Conservation (phyloP, 306 rosid species). For the Biancaea sappan region DNA sequence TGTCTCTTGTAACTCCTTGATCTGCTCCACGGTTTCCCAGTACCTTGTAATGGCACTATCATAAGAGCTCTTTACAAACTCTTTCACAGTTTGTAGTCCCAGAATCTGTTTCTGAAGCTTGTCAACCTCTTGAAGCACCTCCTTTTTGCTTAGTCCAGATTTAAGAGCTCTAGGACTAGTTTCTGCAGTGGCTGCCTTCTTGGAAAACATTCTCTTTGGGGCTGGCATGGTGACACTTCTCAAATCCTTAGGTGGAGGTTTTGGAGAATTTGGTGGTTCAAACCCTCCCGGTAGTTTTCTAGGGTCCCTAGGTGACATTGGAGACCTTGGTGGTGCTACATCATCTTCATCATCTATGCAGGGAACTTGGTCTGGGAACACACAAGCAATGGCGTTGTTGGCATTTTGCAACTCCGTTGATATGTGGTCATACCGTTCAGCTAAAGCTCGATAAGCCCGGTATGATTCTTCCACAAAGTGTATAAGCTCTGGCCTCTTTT, state of each 20-base stretch:
- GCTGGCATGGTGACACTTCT: conserved; percentile 44
- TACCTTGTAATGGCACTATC: conserved; percentile 64
- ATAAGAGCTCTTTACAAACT: conserved; percentile 79
- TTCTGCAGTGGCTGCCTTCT: conserved; percentile 31
- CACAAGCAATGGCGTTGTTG: conserved; percentile 81
- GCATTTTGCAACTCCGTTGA: conserved; percentile 91
- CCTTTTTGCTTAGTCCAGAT: conserved; percentile 69
- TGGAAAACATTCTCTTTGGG: conserved; percentile 49
- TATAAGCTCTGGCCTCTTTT: conserved; percentile 81
- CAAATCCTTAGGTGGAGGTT: conserved; percentile 54
- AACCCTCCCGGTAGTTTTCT: conserved; percentile 46
- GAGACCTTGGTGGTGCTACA: conserved; percentile 46
- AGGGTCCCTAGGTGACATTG: conserved; percentile 42
- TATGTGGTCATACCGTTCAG: conserved; percentile 87
- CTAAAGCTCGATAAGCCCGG: conserved; percentile 75
- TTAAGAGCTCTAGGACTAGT: conserved; percentile 30
- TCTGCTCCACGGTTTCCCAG: conserved; percentile 71
- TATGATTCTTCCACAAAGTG: conserved; percentile 77
- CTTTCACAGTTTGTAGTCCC: conserved; percentile 79
- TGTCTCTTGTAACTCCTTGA: conserved; percentile 64
- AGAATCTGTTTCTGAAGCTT: conserved; percentile 75
- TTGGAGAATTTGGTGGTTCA: conserved; percentile 56
- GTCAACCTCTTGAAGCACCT: conserved; percentile 63
- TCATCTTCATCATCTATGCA: conserved; percentile 82
- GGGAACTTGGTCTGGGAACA: conserved; percentile 81